phyloP scores from a whole-genome alignment of 768 basidiomycete genomes.

The Steccherinum ochraceum region DNA sequence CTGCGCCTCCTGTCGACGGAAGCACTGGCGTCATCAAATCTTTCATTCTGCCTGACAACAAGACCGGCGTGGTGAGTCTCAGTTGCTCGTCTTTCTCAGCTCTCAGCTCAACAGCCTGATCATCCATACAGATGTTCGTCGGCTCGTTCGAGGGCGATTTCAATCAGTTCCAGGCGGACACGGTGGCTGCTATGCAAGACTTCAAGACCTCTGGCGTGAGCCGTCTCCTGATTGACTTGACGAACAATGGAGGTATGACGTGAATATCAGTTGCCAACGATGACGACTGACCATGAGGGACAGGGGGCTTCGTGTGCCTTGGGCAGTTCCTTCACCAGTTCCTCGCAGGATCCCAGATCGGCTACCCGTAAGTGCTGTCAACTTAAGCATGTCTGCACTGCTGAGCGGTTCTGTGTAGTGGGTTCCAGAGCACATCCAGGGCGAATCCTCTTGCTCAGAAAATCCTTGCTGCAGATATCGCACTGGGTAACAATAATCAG shows the following conservation, averaged over 20 bases:
- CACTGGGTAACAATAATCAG: conserved; percentile 29
- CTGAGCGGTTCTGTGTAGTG: conserved; percentile 26
- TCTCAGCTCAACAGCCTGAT: background rate
- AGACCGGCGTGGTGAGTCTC: conserved; percentile 50
- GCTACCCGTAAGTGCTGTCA: conserved; percentile 38
- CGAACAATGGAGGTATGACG: conserved; percentile 53
- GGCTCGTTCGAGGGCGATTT: conserved; percentile 51
- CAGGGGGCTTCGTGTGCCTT: conserved; percentile 58
- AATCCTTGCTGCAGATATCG: conserved; percentile 48
- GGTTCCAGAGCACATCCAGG: conserved; percentile 49
- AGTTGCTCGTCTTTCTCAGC: background rate
- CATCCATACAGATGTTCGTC: conserved; percentile 43
- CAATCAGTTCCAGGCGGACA: conserved; percentile 45
- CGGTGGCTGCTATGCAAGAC: conserved; percentile 34
- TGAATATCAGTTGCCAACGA: background rate
- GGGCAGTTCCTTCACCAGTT: conserved; percentile 55
- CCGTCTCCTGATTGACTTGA: conserved; percentile 49
- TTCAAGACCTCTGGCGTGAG: conserved; percentile 45
- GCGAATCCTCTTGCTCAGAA: conserved; percentile 54
- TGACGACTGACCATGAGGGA: conserved; percentile 1
- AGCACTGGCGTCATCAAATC: conserved; percentile 49
- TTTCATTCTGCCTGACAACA: conserved; percentile 47
- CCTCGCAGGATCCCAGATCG: conserved; percentile 43
- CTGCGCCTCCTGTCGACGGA: conserved; percentile 36
- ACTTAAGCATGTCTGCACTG: background rate